Evolutionary conservation across 169 alveolate species (phyloP), one percentile per base, ranked within the genome.

Genomic region (Cryptosporidium muris): DNA sequence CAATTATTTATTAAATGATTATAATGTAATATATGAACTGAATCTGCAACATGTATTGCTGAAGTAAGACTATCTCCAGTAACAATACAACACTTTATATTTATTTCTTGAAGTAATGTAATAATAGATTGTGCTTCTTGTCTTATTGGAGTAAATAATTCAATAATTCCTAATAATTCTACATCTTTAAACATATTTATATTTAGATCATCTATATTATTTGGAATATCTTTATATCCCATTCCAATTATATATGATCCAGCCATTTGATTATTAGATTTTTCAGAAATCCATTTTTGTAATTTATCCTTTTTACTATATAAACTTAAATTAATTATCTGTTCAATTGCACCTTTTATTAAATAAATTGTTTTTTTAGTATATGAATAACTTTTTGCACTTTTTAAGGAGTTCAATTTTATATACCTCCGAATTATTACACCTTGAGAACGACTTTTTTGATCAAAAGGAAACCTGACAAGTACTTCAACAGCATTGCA

Each of bases 61-160:
- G 85, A 74, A 58, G 54, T 74, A 12, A 74, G 14, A 43, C 60
- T 11, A 49, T 74, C 85, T 54, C 85, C 85, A 1, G 85, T 74
- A 11, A 74, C 60, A 11, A 74, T 74, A 4, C 58, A 43, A 58
- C 85, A 74, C 49, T 45, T 60, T 43, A 74, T 58, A 42, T 58
- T 47, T 25, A 66, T 68, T 2, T 58, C 60, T 2, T 14, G 4
- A 7, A 74, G 67, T 12, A 37, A 9, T 2, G 43, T 56, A n/a
- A 74, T 16, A 56, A 54, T 45, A 6, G 25, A 49, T 1, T 3
- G 8, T 42, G 85, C 66, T 74, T 74, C 85, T 45, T 38, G 34
- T 12, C 85, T 74, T 36, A 74, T 74, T 40, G 85, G 85, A n/a
- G 85, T 58, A 34, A 43, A 48, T 40, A 74, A n/a, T 16, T 74